Evolutionary conservation across 495 filamentous ascomycete genomes (phyloP).

Genomic region (Podospora bellae-mahoneyi): DNA sequence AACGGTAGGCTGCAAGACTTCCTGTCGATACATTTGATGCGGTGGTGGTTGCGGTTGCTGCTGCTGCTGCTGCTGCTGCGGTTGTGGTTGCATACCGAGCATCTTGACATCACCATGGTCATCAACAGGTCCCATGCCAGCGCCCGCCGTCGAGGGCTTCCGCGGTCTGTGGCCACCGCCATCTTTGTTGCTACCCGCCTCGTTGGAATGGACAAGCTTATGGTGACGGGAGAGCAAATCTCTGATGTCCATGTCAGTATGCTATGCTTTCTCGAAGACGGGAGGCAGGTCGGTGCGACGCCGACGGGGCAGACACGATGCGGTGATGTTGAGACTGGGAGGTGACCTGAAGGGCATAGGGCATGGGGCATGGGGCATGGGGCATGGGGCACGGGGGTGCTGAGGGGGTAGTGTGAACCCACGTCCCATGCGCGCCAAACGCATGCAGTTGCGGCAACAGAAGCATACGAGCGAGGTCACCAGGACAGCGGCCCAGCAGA

Average conservation of each 20-base stretch:
- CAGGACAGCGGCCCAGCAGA: background rate
- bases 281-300: background rate
- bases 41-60: constrained; percentile 25
- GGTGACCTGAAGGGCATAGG: background rate
- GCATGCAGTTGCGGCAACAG: background rate
- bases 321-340: background rate
- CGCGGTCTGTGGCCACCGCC: constrained; percentile 44
- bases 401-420: background rate
- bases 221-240: constrained; percentile 70
- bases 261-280: constrained; percentile 27
- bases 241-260: constrained; percentile 57
- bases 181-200: constrained; percentile 48
- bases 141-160: constrained; percentile 44
- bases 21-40: constrained; percentile 32
- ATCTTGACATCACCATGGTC: constrained; percentile 44
- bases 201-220: constrained; percentile 67
- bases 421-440: background rate
- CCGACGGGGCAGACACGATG: background rate
- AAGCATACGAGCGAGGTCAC: background rate
- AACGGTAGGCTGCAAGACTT: constrained; percentile 38
- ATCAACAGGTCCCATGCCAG: constrained; percentile 37
- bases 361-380: background rate
- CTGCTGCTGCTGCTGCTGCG: constrained; percentile 25
- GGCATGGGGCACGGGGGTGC: background rate
- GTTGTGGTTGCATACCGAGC: constrained; percentile 39